These are phyloP conservation scores for Venturia nashicola DNA, from an alignment of 2,329 filamentous ascomycete species.

Conservation along the genomic window DNA sequence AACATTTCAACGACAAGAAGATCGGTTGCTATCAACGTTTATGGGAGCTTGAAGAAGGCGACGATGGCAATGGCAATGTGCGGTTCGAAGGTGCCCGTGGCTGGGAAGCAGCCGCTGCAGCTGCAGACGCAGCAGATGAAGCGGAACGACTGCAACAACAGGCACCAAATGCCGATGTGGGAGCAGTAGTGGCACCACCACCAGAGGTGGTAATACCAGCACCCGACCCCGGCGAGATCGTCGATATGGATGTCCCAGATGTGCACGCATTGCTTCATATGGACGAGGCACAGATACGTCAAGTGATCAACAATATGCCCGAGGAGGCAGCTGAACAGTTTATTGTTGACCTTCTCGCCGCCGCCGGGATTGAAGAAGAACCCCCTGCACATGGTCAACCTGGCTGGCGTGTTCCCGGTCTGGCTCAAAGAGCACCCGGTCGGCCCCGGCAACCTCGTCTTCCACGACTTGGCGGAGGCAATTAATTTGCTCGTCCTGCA, in stretches of 20 bases:
- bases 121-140: background rate
- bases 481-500: background rate
- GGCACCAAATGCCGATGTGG: background rate
- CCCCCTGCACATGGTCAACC: background rate
- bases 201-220: background rate
- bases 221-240: background rate
- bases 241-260: background rate
- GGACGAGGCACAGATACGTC: background rate
- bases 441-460: background rate
- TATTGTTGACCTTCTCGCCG: background rate
- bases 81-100: conserved; percentile 2
- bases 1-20: conserved; percentile 69
- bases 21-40: conserved; percentile 65
- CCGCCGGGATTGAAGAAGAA: background rate
- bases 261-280: background rate
- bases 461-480: background rate
- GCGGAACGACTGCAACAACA: background rate
- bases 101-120: background rate
- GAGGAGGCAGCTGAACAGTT: background rate
- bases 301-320: background rate
- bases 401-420: background rate
- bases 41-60: conserved; percentile 81
- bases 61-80: conserved; percentile 31
- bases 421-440: background rate
- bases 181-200: background rate